Conservation (phyloP, 306 rosid species). For the Cyamopsis tetragonoloba region DNA sequence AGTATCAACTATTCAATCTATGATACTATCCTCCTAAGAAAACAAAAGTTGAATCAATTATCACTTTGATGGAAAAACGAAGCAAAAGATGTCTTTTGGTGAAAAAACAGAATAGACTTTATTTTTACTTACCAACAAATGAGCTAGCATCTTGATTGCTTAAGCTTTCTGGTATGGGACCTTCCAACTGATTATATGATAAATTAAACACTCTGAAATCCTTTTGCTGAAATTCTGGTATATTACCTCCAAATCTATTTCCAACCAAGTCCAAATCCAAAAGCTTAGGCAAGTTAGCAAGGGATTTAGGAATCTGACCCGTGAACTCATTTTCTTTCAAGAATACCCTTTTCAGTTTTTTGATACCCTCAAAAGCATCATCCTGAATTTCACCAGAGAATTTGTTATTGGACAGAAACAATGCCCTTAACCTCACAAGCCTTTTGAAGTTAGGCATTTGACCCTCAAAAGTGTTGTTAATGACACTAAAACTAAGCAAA, state of each 20-base stretch:
- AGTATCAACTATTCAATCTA: background rate
- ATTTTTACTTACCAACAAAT: constrained; percentile 43
- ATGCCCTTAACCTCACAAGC: constrained; percentile 31
- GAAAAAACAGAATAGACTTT: background rate
- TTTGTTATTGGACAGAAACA: constrained; percentile 51
- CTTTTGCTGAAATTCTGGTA: constrained; percentile 49
- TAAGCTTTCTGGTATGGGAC: constrained; percentile 47
- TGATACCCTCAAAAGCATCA: constrained; percentile 63
- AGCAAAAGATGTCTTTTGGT: background rate
- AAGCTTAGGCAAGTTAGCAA: constrained; percentile 44
- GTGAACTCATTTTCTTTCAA: constrained; percentile 45
- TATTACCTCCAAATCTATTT: constrained; percentile 51
- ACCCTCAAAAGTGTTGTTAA: constrained; percentile 47
- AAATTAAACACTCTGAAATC: constrained; percentile 34
- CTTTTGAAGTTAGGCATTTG: constrained; percentile 53
- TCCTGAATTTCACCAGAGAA: constrained; percentile 51
- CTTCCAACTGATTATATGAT: constrained; percentile 46
- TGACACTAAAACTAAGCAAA: constrained; percentile 48
- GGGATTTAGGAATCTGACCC: constrained; percentile 57
- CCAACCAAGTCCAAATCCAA: constrained; percentile 48
- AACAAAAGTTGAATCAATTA: background rate
- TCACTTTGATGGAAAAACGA: background rate
- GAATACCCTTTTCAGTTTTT: constrained; percentile 38
- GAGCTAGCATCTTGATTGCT: constrained; percentile 22
- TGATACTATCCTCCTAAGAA: background rate